Conservation (phyloP, 306 rosid genomes). For the Herpetospermum pedunculosum region DNA sequence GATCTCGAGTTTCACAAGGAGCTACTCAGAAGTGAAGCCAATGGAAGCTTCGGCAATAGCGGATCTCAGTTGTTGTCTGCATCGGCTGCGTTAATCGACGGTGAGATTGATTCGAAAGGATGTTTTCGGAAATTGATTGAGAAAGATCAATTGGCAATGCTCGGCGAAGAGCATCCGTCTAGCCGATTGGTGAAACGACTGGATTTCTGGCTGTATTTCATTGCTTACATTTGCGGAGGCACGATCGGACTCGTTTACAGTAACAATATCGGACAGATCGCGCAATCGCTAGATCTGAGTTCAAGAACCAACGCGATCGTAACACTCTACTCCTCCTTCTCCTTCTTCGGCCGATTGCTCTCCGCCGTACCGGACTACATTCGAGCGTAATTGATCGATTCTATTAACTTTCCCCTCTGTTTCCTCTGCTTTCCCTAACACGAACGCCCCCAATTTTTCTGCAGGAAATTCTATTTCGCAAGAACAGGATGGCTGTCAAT, state of each 20-base stretch:
- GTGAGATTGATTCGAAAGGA: slow-evolving; percentile 6
- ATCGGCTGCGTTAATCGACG: not conserved
- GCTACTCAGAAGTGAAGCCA: slow-evolving; percentile 37
- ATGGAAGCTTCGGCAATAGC: slow-evolving; percentile 16
- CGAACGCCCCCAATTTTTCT: not conserved
- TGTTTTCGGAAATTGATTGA: slow-evolving; percentile 31
- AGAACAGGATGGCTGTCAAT: slow-evolving; percentile 87
- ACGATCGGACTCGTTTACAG: slow-evolving; percentile 95
- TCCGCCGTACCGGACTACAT: slow-evolving; percentile 86
- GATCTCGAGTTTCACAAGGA: slow-evolving; percentile 93
- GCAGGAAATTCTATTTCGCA: slow-evolving; percentile 85
- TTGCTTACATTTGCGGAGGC: slow-evolving; percentile 85
- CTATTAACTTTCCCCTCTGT: not conserved
- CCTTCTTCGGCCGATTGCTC: slow-evolving; percentile 93
- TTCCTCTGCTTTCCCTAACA: not conserved
- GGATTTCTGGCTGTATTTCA: slow-evolving; percentile 91
- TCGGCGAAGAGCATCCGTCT: slow-evolving; percentile 81
- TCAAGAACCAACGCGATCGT: slow-evolving; percentile 48
- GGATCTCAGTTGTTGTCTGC: not conserved
- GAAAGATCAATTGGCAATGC: slow-evolving; percentile 51
- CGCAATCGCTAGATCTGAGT: slow-evolving; percentile 63
- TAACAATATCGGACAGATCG: slow-evolving; percentile 91
- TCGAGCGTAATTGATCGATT: slow-evolving; percentile 41
- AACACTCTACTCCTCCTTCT: slow-evolving; percentile 76
- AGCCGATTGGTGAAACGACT: slow-evolving; percentile 32